These are phyloP conservation scores for Straminergon stramineum DNA, from an alignment of 225 moss, liverwort and hornwort species.

Conservation along the genomic window DNA sequence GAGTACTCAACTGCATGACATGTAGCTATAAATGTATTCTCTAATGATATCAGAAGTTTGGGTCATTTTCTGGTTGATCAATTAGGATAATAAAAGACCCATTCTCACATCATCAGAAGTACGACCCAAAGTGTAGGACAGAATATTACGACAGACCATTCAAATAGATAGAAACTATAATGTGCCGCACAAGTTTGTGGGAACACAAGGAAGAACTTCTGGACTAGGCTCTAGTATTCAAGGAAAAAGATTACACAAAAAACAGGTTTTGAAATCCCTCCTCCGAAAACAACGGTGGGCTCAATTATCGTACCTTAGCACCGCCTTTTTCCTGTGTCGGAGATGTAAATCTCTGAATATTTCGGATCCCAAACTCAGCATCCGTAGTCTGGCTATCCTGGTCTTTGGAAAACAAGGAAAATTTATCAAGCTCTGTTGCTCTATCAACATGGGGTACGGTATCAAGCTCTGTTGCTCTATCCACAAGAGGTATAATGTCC, in stretches of 20 bases:
- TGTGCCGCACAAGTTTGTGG: not conserved
- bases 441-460: slow-evolving; percentile 5
- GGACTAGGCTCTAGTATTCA: not conserved
- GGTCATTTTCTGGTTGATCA: not conserved
- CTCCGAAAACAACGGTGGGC: not conserved
- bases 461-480: slow-evolving; percentile 15
- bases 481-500: not conserved
- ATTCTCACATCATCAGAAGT: not conserved
- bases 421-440: slow-evolving; percentile 7
- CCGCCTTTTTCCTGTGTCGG: not conserved
- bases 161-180: not conserved
- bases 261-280: not conserved
- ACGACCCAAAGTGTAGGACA: not conserved
- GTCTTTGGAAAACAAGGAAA: not conserved
- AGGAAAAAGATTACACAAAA: not conserved
- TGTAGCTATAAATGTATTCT: not conserved
- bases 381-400: slow-evolving; percentile 20
- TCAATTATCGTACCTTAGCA: slow-evolving; percentile 10
- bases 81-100: not conserved
- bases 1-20: not conserved
- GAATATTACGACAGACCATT: not conserved
- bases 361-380: not conserved
- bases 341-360: not conserved
- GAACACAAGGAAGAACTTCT: not conserved
- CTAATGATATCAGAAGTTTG: not conserved